Evolutionary conservation across 2,329 filamentous ascomycete species (phyloP), one percentile per base, ranked within the genome.

Genomic region (Alternaria sp.): DNA sequence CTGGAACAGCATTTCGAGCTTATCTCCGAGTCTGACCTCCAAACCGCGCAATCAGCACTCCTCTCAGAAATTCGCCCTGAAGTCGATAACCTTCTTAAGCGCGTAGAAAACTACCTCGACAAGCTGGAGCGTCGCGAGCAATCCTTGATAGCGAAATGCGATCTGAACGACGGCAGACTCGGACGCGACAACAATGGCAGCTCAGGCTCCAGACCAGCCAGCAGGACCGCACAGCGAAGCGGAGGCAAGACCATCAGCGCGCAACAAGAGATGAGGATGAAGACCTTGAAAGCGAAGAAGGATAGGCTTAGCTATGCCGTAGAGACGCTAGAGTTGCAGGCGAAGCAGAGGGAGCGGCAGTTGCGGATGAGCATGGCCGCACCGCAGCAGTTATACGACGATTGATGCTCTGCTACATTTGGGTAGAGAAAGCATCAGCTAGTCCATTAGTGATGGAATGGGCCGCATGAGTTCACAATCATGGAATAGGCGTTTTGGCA

Each of bases 51-150:
- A 80, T 86, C 92, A 69, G 90, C 93, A 5, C 88, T 97, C 17
- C 90, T 93, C 72, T 91, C 93, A 73, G 93, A 97, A 77, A 96
- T 97, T 70, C 90, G 91, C n/a, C 94, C 94, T 9, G 93, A 93
- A 79, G 91, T 97, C 67, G 85, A 90, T 28, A 87, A 89, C 61
- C 88, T 97, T 3, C 89, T 97, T 55, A 87, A 89, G 66, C 90
- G 93, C 69, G 93, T 93, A n/a, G 90, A 93, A 69, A 89, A 90
- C 66, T 91, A 97, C 74, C 87, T 96, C 43, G 92, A 94, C 71
- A 92, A 93, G 62, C 89, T 95, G 45, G 91, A 91, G 56, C 89
- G 93, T 7, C 91, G 93, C 68, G 92, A 97, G 78, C 90, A 96
- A 75, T 90, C 90, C 1, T 85, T 97, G 36, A 93, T 94, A 70